Evolutionary conservation across 495 filamentous ascomycete species (phyloP).

Genomic region (Aspergillus sclerotioniger): DNA sequence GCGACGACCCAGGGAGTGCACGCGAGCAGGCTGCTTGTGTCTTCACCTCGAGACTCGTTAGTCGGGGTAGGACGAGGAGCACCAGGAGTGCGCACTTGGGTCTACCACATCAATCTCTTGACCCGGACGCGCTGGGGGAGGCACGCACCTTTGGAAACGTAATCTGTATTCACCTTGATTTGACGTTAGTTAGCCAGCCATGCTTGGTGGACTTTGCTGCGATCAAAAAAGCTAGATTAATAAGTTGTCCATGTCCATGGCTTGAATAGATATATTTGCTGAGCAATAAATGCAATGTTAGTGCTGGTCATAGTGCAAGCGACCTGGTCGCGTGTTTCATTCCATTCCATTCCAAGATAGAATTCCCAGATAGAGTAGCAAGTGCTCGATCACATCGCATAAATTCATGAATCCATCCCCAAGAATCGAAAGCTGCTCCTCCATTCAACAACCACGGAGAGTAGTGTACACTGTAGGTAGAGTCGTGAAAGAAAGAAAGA

Average conservation of each 20-base stretch:
- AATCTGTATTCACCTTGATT: slow-evolving; percentile 13
- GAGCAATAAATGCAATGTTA: not conserved
- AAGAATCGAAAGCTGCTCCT: no score
- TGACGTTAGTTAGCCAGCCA: slow-evolving; percentile 19
- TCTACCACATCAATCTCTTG: slow-evolving; percentile 3
- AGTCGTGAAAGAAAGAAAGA: slow-evolving; percentile 4
- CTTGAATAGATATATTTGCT: not conserved
- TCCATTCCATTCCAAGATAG: no score
- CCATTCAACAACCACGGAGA: not conserved
- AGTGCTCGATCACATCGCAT: no score
- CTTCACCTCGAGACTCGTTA: slow-evolving; percentile 12
- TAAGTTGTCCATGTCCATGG: slow-evolving; percentile 12
- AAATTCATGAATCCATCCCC: no score
- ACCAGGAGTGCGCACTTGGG: slow-evolving; percentile 1
- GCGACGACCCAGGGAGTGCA: slow-evolving; percentile 6
- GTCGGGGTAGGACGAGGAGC: slow-evolving; percentile 11
- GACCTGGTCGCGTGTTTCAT: not conserved
- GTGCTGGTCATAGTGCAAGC: not conserved
- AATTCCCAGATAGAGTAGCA: no score
- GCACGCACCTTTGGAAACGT: slow-evolving; percentile 8
- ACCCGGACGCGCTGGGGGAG: slow-evolving; percentile 8
- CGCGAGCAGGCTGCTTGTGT: slow-evolving; percentile 11
- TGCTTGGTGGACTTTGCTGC: slow-evolving; percentile 6
- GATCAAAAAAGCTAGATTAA: slow-evolving; percentile 25
- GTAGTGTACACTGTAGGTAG: not conserved